phyloP scores from a whole-genome alignment of 2,329 filamentous ascomycete genomes.

The Pyrenochaeta sp. region DNA sequence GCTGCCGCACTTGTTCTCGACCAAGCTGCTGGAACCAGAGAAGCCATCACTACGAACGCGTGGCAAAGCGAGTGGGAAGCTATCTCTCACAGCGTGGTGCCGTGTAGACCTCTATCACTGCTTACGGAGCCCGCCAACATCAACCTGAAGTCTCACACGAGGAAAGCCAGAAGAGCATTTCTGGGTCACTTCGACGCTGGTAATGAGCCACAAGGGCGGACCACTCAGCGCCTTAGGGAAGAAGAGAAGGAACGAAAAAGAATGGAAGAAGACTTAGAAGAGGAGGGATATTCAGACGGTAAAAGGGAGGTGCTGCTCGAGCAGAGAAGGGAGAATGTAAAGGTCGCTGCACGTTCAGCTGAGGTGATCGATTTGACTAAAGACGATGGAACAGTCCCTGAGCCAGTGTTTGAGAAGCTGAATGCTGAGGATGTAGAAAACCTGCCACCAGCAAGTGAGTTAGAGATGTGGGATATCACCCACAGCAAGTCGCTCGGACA shows the following conservation, averaged over 20 bases:
- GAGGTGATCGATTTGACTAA: constrained; percentile 13
- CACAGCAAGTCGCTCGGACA: too few species aligned
- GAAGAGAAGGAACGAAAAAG: background rate
- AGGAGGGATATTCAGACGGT: background rate
- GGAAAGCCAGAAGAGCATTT: background rate
- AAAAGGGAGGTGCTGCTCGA: background rate
- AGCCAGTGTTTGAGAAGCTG: background rate
- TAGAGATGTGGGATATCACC: background rate
- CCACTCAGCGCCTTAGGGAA: constrained; percentile 3
- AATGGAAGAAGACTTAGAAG: background rate
- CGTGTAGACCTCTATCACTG: constrained; percentile 2
- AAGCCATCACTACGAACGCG: constrained; percentile 1
- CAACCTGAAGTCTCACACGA: constrained; percentile 6
- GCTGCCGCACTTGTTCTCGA: background rate
- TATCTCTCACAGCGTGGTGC: constrained; percentile 3
- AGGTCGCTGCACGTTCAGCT: background rate
- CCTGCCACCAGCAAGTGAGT: background rate
- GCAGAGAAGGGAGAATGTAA: constrained; percentile 1
- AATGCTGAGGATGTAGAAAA: background rate
- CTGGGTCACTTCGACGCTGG: constrained; percentile 11
- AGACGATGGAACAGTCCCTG: background rate
- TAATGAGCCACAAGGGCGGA: constrained; percentile 11
- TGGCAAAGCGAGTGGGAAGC: constrained; percentile 15
- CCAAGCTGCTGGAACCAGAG: background rate
- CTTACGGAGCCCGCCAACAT: constrained; percentile 10